Conservation (phyloP, 202 grass and related monocot genomes). For the Brachypodium distachyon region DNA sequence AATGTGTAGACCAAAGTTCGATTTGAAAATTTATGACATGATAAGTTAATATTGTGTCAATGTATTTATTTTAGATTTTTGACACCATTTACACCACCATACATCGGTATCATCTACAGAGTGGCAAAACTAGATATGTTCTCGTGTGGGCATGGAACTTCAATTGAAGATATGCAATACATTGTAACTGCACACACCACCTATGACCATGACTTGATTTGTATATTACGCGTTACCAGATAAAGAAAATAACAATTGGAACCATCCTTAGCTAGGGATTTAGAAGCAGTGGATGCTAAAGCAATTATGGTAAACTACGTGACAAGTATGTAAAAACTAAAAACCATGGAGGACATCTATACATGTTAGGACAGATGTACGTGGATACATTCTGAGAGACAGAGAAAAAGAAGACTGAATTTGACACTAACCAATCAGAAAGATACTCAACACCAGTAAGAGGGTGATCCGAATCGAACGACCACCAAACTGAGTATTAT, state of each 20-base stretch:
- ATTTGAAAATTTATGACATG: no score
- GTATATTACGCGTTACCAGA: background rate
- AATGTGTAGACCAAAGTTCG: no score
- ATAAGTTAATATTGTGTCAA: no score
- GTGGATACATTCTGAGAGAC: background rate
- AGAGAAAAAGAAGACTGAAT: background rate
- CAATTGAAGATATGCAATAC: background rate
- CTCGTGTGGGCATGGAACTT: no score
- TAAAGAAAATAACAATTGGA: background rate
- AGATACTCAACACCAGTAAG: slow-evolving; percentile 71
- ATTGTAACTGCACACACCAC: background rate
- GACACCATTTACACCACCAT: no score
- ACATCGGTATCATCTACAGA: no score
- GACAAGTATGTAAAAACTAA: background rate
- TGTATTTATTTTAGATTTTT: no score
- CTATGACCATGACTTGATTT: background rate
- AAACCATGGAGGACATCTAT: background rate
- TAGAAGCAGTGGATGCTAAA: background rate
- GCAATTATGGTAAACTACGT: background rate
- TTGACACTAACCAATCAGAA: slow-evolving; percentile 76
- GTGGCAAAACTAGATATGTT: no score
- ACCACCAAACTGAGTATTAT: slow-evolving; percentile 41
- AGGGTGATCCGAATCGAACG: slow-evolving; percentile 59
- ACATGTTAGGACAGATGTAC: background rate
- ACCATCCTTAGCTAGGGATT: background rate